These are phyloP conservation scores for Ganoderma lucidum DNA, from an alignment of 1,284 basidiomycete species.

Conservation along the genomic window DNA sequence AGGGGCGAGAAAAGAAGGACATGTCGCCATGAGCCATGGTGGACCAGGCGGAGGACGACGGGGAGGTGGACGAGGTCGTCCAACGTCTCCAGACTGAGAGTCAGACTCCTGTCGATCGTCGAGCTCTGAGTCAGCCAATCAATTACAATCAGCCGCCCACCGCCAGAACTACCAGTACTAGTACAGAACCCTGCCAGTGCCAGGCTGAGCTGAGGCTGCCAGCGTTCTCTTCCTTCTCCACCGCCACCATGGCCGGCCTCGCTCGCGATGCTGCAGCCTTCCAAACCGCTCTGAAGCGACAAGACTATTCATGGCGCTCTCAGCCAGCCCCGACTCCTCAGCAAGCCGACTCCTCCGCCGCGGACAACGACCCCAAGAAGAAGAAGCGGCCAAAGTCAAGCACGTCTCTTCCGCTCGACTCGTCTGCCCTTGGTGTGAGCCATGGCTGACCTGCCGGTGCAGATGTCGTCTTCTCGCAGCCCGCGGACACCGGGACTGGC, in stretches of 20 bases:
- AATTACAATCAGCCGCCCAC: slow-evolving; percentile 9
- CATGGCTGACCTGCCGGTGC: slow-evolving; percentile 37
- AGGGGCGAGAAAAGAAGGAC: slow-evolving; percentile 55
- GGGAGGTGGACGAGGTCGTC: slow-evolving; percentile 9
- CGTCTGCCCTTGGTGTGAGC: slow-evolving; percentile 29
- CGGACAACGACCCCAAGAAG: slow-evolving; percentile 53
- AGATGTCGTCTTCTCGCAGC: slow-evolving; percentile 86
- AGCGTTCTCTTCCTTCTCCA: slow-evolving; percentile 8
- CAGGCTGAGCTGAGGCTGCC: no score
- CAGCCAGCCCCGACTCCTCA: slow-evolving; percentile 53
- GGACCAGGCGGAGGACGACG: slow-evolving; percentile 36
- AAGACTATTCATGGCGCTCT: slow-evolving; percentile 80
- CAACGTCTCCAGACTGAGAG: no score
- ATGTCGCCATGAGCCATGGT: slow-evolving; percentile 43
- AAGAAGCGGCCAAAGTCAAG: slow-evolving; percentile 73
- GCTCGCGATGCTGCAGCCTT: slow-evolving; percentile 72
- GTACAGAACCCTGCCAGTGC: slow-evolving; percentile 13
- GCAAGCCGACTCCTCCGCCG: slow-evolving; percentile 26
- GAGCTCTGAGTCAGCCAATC: background rate
- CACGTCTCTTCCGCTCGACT: slow-evolving; percentile 46
- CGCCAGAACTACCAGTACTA: background rate
- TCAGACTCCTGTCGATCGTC: background rate
- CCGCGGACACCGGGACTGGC: slow-evolving; percentile 84
- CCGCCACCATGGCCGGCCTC: slow-evolving; percentile 62
- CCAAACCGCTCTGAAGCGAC: slow-evolving; percentile 66